Conservation (phyloP, 2,329 filamentous ascomycete species). For the Thelonectria blattea region DNA sequence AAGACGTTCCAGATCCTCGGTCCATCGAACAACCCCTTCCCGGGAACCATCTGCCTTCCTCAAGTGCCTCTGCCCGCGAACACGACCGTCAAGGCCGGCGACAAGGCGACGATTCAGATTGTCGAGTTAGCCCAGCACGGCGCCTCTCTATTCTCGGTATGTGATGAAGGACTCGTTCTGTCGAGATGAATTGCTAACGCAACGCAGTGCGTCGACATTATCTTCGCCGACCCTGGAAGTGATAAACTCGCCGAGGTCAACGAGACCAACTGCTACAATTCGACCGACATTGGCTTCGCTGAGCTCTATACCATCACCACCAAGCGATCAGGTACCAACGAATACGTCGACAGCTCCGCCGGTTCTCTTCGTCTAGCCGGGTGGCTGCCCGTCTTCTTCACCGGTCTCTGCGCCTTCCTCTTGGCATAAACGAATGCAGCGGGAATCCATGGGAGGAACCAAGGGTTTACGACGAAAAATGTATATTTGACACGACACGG, state of each 20-base stretch:
- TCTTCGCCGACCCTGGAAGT: slow-evolving; percentile 81
- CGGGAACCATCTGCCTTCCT: slow-evolving; percentile 86
- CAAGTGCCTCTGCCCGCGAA: slow-evolving; percentile 84
- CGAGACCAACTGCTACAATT: slow-evolving; percentile 87
- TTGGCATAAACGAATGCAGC: slow-evolving; percentile 31
- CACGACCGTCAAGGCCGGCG: slow-evolving; percentile 74
- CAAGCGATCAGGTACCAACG: slow-evolving; percentile 47
- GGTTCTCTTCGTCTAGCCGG: slow-evolving; percentile 36
- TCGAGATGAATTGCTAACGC: slow-evolving; percentile 13
- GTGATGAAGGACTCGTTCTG: slow-evolving; percentile 34
- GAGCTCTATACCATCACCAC: slow-evolving; percentile 74
- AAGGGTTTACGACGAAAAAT: slow-evolving; percentile 11
- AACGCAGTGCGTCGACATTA: slow-evolving; percentile 88
- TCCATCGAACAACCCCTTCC: slow-evolving; percentile 82
- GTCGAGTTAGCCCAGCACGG: slow-evolving; percentile 85
- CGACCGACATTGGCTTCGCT: slow-evolving; percentile 75
- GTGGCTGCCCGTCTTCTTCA: slow-evolving; percentile 50
- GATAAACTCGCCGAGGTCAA: slow-evolving; percentile 72
- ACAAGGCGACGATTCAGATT: slow-evolving; percentile 88
- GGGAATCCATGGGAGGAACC: background rate
- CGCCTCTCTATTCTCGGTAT: slow-evolving; percentile 79
- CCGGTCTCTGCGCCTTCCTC: slow-evolving; percentile 48
- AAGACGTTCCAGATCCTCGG: slow-evolving; percentile 82
- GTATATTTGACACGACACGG: slow-evolving; percentile 37
- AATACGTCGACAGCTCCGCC: slow-evolving; percentile 40